These are phyloP conservation scores for Neoascochyta sp. DNA, from an alignment of 2,329 filamentous ascomycete species.

Conservation along the genomic window DNA sequence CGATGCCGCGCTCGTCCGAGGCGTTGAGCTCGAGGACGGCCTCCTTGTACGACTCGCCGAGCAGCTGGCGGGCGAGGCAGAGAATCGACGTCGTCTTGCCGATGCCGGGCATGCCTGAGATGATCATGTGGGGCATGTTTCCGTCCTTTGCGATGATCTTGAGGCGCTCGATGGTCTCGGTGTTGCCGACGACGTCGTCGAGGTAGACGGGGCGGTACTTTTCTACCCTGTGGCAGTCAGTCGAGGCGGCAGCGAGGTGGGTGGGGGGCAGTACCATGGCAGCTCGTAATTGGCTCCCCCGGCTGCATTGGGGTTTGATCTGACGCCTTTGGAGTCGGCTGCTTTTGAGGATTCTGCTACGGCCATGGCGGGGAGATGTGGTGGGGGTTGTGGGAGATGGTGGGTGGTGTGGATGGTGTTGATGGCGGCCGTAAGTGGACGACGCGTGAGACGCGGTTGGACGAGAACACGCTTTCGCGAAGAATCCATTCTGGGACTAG, in stretches of 20 bases:
- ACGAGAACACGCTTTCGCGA: constrained; percentile 20
- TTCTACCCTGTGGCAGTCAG: constrained; percentile 69
- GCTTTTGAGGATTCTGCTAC: constrained; percentile 50
- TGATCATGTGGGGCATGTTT: constrained; percentile 99
- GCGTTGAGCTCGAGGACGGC: constrained; percentile 95
- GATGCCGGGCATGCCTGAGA: constrained; percentile 98
- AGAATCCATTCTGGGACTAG: constrained; percentile 8
- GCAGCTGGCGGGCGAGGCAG: constrained; percentile 84
- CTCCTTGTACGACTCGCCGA: constrained; percentile 94
- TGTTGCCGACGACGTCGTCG: constrained; percentile 96
- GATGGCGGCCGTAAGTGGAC: no score
- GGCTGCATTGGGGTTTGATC: constrained; percentile 39
- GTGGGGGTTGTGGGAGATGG: constrained; percentile 12
- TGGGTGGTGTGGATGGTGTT: no score
- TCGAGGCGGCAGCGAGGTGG: not conserved
- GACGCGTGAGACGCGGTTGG: constrained; percentile 26
- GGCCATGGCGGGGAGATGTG: constrained; percentile 38
- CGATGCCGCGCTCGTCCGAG: constrained; percentile 93
- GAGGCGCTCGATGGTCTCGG: constrained; percentile 91
- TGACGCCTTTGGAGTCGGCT: constrained; percentile 43
- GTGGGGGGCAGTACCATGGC: constrained; percentile 65
- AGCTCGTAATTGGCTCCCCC: constrained; percentile 63
- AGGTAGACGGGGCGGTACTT: constrained; percentile 95
- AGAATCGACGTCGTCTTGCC: constrained; percentile 96
- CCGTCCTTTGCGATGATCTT: constrained; percentile 98